Evolutionary conservation across 495 filamentous ascomycete genomes (phyloP).

Genomic region (Hypomontagnella submonticulosa): DNA sequence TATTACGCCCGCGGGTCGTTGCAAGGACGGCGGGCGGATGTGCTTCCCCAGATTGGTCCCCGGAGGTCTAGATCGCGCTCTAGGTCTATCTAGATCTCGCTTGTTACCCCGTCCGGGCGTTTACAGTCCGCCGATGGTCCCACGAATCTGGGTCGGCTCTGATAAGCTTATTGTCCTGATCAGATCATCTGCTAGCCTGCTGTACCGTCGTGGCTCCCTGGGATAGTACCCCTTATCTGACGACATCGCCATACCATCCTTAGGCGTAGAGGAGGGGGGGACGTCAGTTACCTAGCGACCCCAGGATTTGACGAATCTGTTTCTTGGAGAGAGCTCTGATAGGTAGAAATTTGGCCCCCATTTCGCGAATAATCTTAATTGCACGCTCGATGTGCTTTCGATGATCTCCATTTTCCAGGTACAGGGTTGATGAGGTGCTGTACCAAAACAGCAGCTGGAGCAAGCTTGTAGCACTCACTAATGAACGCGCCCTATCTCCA

Average conservation of each 20-base stretch:
- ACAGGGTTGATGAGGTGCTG: constrained; percentile 2
- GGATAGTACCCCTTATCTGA: constrained; percentile 26
- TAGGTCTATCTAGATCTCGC: constrained; percentile 45
- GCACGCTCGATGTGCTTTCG: neutral
- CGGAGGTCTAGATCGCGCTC: constrained; percentile 43
- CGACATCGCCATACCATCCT: constrained; percentile 28
- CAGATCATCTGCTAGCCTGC: constrained; percentile 26
- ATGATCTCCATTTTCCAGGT: neutral
- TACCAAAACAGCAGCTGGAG: constrained; percentile 3
- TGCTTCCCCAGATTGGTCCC: constrained; percentile 36
- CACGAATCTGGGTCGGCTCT: constrained; percentile 40
- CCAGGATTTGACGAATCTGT: constrained; percentile 2
- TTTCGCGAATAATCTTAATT: neutral
- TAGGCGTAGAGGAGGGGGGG: neutral
- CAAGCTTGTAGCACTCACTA: constrained; percentile 9
- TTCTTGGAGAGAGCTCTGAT: neutral
- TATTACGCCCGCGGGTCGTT: constrained; percentile 20
- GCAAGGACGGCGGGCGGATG: constrained; percentile 20
- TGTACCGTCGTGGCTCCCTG: constrained; percentile 8
- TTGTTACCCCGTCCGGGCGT: constrained; percentile 29
- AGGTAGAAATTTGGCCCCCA: neutral
- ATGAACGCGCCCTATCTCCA: constrained; percentile 19
- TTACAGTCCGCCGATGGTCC: constrained; percentile 27
- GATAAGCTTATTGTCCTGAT: constrained; percentile 42
- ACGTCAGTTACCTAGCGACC: constrained; percentile 1